Evolutionary conservation across 208 protist genomes (phyloP).

Genomic region (Trypanosoma rangeli): DNA sequence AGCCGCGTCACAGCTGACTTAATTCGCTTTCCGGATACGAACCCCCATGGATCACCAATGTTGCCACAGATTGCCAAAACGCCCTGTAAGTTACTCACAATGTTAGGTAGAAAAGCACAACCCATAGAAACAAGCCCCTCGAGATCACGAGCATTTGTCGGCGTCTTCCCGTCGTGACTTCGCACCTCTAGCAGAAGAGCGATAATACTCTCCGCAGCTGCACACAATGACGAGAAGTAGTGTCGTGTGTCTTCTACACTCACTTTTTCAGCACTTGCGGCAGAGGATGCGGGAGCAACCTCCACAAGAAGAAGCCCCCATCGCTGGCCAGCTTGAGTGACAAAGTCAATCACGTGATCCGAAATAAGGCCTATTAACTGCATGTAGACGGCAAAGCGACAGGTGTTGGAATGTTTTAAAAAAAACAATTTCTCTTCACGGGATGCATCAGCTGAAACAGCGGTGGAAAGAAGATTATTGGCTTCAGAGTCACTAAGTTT

Average conservation of each 20-base stretch:
- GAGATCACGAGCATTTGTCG: conserved; percentile 28
- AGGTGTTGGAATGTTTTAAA: conserved; percentile 32
- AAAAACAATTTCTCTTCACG: conserved; percentile 36
- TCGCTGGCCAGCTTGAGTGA: conserved; percentile 41
- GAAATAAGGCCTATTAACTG: conserved; percentile 43
- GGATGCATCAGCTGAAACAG: conserved; percentile 20
- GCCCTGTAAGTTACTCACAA: conserved; percentile 16
- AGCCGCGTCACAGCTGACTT: conserved; percentile 49
- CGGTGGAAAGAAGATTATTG: conserved; percentile 53
- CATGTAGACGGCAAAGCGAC: conserved; percentile 38
- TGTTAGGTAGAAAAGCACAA: conserved; percentile 17
- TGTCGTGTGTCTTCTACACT: conserved; percentile 16
- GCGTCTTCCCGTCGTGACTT: conserved; percentile 17
- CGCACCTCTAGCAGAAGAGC: conserved; percentile 31
- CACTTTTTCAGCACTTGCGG: not conserved
- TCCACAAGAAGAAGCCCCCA: conserved; percentile 61
- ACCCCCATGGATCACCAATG: conserved; percentile 19
- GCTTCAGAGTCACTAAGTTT: conserved; percentile 55
- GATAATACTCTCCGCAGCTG: conserved; percentile 19
- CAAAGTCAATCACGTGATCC: conserved; percentile 44
- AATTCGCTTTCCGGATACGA: conserved; percentile 33
- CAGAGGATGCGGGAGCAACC: conserved; percentile 19
- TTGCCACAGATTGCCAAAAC: conserved; percentile 16
- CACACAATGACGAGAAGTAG: conserved; percentile 21
- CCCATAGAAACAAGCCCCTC: conserved; percentile 19